These are phyloP conservation scores for Colletotrichum agaves DNA, from an alignment of 2,329 filamentous ascomycete species.

Conservation along the genomic window DNA sequence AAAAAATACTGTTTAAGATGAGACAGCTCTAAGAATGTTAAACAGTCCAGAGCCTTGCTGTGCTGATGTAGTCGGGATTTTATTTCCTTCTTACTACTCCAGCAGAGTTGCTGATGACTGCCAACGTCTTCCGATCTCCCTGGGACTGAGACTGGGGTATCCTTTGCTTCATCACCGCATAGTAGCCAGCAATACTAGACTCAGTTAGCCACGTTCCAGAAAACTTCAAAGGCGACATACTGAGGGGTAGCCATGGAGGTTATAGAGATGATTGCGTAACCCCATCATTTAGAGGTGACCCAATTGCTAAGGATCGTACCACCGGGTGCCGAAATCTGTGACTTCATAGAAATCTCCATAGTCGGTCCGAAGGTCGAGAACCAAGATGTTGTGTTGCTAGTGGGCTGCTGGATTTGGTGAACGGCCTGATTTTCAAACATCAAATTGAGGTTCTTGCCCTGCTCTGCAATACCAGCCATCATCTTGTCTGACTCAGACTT, in stretches of 20 bases:
- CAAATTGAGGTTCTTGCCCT: conserved; percentile 26
- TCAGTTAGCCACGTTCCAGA: neutral
- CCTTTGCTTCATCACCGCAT: conserved; percentile 27
- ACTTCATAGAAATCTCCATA: conserved; percentile 31
- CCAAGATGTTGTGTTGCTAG: conserved; percentile 14
- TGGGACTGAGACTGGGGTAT: neutral
- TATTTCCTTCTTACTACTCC: neutral
- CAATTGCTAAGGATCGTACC: conserved; percentile 31
- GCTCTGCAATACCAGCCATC: conserved; percentile 8
- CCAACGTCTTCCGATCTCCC: conserved; percentile 19
- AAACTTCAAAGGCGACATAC: neutral
- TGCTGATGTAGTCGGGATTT: conserved; percentile 13
- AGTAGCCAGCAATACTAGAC: conserved; percentile 23
- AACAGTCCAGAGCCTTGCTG: conserved; percentile 30
- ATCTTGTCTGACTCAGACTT: conserved; percentile 26
- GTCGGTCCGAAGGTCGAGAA: conserved; percentile 30
- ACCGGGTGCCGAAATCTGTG: conserved; percentile 26
- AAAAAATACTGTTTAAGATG: conserved; percentile 14
- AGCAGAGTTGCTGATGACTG: conserved; percentile 24
- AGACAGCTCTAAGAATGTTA: conserved; percentile 17
- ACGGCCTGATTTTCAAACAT: conserved; percentile 22
- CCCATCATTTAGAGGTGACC: conserved; percentile 30
- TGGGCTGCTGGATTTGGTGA: conserved; percentile 26
- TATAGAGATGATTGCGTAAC: conserved; percentile 31
- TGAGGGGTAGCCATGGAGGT: conserved; percentile 33